Conservation (phyloP, 1,139 yeast species). For the Protomyces arabidopsidicola region DNA sequence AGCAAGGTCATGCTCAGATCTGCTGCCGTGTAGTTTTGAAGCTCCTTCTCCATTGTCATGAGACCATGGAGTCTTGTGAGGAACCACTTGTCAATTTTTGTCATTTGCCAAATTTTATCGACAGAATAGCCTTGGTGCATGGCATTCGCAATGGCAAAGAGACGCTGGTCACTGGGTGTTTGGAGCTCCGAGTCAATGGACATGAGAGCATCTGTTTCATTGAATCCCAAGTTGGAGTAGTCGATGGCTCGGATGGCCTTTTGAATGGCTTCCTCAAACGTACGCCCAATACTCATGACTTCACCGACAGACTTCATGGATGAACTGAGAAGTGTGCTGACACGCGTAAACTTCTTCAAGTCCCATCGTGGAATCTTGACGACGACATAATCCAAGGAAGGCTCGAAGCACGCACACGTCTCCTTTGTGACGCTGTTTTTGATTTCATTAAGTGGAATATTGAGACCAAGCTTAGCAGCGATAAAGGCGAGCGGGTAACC, state of each 20-base stretch:
- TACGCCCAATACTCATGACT: conserved; percentile 97
- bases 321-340: conserved; percentile 79
- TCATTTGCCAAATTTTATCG: conserved; percentile 84
- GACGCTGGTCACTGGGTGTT: conserved; percentile 94
- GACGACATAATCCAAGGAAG: conserved; percentile 94
- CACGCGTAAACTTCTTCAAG: conserved; percentile 90
- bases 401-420: conserved; percentile 96
- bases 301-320: conserved; percentile 99
- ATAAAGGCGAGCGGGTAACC: conserved; percentile 98
- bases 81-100: conserved; percentile 97
- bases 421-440: conserved; percentile 91
- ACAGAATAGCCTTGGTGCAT: conserved; percentile 73
- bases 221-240: conserved; percentile 91
- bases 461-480: conserved; percentile 94
- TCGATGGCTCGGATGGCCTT: conserved; percentile 97
- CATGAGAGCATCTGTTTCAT: conserved; percentile 78
- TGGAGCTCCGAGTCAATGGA: conserved; percentile 84
- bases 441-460: conserved; percentile 86
- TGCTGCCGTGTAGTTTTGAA: conserved; percentile 36
- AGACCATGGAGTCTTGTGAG: conserved; percentile 72
- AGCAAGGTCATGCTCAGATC: conserved; percentile 57
- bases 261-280: conserved; percentile 96
- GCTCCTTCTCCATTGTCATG: conserved; percentile 24
- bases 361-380: conserved; percentile 99
- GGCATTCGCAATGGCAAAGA: conserved; percentile 95